A percentile compares a stretch with the other conserved stretches of the same genome.
These are phyloP conservation scores for Parastagonospora nodorum DNA, from an alignment of 2,329 filamentous ascomycete species.

Conservation along the genomic window DNA sequence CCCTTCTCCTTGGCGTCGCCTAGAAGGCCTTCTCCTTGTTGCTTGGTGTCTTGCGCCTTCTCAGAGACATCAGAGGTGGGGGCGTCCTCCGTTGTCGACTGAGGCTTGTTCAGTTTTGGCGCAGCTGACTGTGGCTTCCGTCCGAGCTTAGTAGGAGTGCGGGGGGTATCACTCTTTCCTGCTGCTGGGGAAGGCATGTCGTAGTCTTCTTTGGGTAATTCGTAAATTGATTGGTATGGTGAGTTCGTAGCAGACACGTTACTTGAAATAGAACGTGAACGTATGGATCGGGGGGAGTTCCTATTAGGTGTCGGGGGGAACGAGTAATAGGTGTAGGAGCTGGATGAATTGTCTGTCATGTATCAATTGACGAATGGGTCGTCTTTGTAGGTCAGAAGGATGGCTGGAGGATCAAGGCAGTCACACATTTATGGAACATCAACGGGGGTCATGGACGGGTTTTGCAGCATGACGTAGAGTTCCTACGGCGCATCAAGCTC, in stretches of 20 bases:
- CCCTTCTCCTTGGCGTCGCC: slow-evolving; percentile 37
- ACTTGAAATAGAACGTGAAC: slow-evolving; percentile 48
- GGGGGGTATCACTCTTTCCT: slow-evolving; percentile 55
- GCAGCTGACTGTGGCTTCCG: slow-evolving; percentile 49
- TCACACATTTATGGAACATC: slow-evolving; percentile 39
- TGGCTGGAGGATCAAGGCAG: slow-evolving; percentile 19
- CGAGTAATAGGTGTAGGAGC: slow-evolving; percentile 58
- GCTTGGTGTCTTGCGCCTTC: slow-evolving; percentile 25
- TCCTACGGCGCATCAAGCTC: slow-evolving; percentile 20
- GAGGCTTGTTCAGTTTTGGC: slow-evolving; percentile 50
- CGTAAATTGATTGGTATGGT: slow-evolving; percentile 38
- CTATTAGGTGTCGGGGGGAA: slow-evolving; percentile 57
- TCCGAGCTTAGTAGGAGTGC: slow-evolving; percentile 58
- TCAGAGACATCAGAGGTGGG: slow-evolving; percentile 43
- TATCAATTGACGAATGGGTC: slow-evolving; percentile 47
- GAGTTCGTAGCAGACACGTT: slow-evolving; percentile 40
- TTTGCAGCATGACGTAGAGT: slow-evolving; percentile 43
- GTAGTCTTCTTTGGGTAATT: slow-evolving; percentile 33
- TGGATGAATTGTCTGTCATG: slow-evolving; percentile 55
- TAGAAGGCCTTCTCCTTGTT: slow-evolving; percentile 3
- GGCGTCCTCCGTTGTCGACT: slow-evolving; percentile 38
- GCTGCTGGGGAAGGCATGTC: slow-evolving; percentile 58
- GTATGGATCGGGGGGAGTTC: slow-evolving; percentile 44
- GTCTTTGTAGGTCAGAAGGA: slow-evolving; percentile 35
- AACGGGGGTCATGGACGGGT: slow-evolving; percentile 17